These are phyloP conservation scores for Vanrija pseudolonga DNA, from an alignment of 1,284 basidiomycete species.

Conservation along the genomic window DNA sequence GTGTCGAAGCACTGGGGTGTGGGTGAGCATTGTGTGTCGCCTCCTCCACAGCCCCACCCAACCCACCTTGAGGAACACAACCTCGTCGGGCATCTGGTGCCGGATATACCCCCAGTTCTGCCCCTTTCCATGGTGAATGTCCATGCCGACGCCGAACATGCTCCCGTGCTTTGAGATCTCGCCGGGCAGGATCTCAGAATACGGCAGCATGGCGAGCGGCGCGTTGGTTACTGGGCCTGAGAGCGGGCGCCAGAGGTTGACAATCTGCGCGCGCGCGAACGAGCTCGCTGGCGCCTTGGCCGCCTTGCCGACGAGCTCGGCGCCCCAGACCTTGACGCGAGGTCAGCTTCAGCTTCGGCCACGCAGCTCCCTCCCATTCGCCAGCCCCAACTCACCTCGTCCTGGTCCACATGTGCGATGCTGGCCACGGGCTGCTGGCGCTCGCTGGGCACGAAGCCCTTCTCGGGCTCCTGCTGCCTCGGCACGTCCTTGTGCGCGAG, in stretches of 20 bases:
- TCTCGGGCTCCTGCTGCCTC: slow-evolving; percentile 26
- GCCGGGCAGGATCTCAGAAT: slow-evolving; percentile 9
- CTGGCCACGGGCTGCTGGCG: slow-evolving; percentile 28
- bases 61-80: slow-evolving; percentile 23
- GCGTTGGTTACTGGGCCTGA: slow-evolving; percentile 39
- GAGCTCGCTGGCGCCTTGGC: slow-evolving; percentile 2
- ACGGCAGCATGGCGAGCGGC: slow-evolving; percentile 31
- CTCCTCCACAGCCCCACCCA: too few species aligned
- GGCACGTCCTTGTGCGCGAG: slow-evolving; percentile 19
- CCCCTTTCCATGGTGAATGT: slow-evolving; percentile 21
- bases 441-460: slow-evolving; percentile 22
- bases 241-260: slow-evolving; percentile 37
- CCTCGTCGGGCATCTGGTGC: slow-evolving; percentile 37
- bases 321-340: slow-evolving; percentile 21
- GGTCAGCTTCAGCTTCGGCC: not conserved
- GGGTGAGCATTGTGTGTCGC: too few species aligned
- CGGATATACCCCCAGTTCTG: slow-evolving; percentile 34
- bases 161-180: slow-evolving; percentile 17
- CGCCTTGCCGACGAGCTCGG: slow-evolving; percentile 23
- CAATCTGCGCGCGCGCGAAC: slow-evolving; percentile 25
- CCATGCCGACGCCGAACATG: slow-evolving; percentile 27
- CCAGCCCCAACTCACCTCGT: slow-evolving; percentile 23
- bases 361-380: not conserved
- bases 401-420: slow-evolving; percentile 39
- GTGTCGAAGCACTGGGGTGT: slow-evolving; percentile 29